Conservation (phyloP, 345 rosid genomes). For the Eucalyptus melliodora region DNA sequence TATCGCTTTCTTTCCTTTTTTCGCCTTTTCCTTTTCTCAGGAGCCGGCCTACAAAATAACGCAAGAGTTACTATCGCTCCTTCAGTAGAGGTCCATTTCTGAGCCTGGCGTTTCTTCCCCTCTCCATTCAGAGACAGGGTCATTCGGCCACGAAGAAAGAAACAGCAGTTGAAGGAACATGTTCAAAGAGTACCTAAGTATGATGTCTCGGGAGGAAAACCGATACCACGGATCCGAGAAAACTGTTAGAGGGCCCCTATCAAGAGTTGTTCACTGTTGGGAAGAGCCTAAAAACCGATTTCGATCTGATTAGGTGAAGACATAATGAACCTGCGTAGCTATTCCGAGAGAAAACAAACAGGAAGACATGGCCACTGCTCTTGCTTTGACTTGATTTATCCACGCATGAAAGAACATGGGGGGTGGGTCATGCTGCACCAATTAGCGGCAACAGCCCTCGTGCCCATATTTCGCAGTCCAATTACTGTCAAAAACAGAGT, state of each 20-base stretch:
- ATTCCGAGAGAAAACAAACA: background rate
- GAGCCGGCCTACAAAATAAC: background rate
- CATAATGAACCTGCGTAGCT: background rate
- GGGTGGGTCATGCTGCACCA: background rate
- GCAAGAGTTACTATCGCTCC: background rate
- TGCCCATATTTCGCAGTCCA: background rate
- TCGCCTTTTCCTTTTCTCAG: background rate
- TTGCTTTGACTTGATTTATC: background rate
- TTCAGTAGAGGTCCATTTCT: background rate
- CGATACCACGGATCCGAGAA: background rate
- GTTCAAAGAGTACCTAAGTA: background rate
- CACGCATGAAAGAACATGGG: background rate
- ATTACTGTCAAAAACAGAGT: background rate
- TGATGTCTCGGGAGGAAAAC: background rate
- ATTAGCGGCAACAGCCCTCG: slow-evolving; percentile 3
- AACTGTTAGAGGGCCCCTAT: background rate
- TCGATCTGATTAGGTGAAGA: background rate
- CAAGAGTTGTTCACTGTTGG: background rate
- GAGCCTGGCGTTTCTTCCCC: background rate
- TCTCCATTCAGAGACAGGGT: background rate
- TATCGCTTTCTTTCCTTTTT: background rate
- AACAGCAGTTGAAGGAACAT: background rate
- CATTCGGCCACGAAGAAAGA: background rate
- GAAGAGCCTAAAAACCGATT: background rate
- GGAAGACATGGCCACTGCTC: background rate